These are phyloP conservation scores for Polygonum maritimum DNA, from an alignment of 148 eudicot species.

Conservation along the genomic window DNA sequence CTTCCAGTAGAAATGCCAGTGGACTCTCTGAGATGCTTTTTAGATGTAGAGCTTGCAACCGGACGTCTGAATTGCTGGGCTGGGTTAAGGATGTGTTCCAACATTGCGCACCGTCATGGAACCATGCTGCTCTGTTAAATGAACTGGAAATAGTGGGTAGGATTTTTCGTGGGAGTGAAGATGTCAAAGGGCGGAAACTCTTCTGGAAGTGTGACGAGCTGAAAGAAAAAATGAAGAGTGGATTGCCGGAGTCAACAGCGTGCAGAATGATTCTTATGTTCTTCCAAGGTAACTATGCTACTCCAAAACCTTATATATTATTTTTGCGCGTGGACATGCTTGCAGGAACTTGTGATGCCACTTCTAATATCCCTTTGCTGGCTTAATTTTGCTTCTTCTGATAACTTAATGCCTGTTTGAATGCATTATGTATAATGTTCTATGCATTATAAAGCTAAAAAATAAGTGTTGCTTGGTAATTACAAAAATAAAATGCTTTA, in stretches of 20 bases:
- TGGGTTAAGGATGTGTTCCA: conserved; percentile 72
- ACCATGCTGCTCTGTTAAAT: conserved; percentile 33
- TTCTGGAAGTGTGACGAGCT: conserved; percentile 64
- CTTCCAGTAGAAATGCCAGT: conserved; percentile 30
- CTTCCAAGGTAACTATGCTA: conserved; percentile 39
- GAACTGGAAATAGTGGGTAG: conserved; percentile 54
- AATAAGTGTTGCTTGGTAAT: too few relatives aligned
- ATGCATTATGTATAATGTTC: too few relatives aligned
- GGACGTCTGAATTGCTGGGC: conserved; percentile 51
- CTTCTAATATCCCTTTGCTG: too few relatives aligned
- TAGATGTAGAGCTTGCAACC: conserved; percentile 53
- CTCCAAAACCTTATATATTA: too few relatives aligned
- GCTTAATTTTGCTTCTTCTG: too few relatives aligned
- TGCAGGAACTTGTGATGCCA: background rate
- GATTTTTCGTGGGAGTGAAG: conserved; percentile 53
- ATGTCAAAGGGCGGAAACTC: conserved; percentile 43
- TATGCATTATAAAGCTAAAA: too few relatives aligned
- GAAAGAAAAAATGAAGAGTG: conserved; percentile 42
- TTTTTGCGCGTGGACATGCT: too few relatives aligned
- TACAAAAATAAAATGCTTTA: too few relatives aligned
- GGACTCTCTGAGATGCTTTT: conserved; percentile 44
- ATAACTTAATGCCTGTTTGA: background rate
- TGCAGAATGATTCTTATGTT: conserved; percentile 42
- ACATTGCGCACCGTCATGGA: conserved; percentile 54
- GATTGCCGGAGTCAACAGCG: conserved; percentile 36